Percentiles rank a stretch among this genome's conserved stretches.
Evolutionary conservation across 2,329 filamentous ascomycete species (phyloP).

Genomic region (Exophiala lecanii-corni): DNA sequence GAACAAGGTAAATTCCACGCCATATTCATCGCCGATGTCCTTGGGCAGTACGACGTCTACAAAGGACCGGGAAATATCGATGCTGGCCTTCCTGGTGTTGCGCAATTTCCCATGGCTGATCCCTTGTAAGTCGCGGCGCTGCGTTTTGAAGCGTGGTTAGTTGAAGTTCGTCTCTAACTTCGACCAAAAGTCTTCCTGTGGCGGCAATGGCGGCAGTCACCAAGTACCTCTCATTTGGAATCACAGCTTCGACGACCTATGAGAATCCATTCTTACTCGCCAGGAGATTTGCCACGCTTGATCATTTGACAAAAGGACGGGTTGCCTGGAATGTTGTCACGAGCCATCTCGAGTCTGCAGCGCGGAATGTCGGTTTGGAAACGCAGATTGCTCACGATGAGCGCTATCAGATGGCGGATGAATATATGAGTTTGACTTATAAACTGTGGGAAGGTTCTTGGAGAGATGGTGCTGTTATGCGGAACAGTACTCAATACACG

Average conservation of each 20-base stretch:
- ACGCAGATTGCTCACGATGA: slow-evolving; percentile 54
- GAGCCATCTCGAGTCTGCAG: too few relatives aligned
- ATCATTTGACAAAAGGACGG: slow-evolving; percentile 58
- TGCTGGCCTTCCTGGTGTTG: too few relatives aligned
- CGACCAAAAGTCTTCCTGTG: slow-evolving; percentile 57
- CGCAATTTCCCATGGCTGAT: slow-evolving; percentile 64
- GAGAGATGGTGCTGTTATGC: slow-evolving; percentile 53
- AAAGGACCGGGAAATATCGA: slow-evolving; percentile 54
- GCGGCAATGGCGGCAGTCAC: slow-evolving; percentile 64
- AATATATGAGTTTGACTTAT: slow-evolving; percentile 59
- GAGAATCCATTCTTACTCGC: slow-evolving; percentile 59
- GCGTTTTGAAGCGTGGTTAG: too few relatives aligned
- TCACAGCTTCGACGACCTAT: slow-evolving; percentile 60
- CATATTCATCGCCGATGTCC: slow-evolving; percentile 59
- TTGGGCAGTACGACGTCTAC: slow-evolving; percentile 37
- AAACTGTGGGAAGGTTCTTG: slow-evolving; percentile 57
- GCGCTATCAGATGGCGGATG: slow-evolving; percentile 57
- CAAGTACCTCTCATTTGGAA: slow-evolving; percentile 58
- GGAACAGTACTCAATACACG: slow-evolving; percentile 54
- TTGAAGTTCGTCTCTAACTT: too few relatives aligned
- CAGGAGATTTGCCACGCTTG: slow-evolving; percentile 58
- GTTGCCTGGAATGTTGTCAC: too few relatives aligned
- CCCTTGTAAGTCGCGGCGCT: too few relatives aligned
- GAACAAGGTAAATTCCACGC: slow-evolving; percentile 56
- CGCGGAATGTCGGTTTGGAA: too few relatives aligned